Conservation (phyloP, 108 stramenopile species). For the Mediolabrus comicus region DNA sequence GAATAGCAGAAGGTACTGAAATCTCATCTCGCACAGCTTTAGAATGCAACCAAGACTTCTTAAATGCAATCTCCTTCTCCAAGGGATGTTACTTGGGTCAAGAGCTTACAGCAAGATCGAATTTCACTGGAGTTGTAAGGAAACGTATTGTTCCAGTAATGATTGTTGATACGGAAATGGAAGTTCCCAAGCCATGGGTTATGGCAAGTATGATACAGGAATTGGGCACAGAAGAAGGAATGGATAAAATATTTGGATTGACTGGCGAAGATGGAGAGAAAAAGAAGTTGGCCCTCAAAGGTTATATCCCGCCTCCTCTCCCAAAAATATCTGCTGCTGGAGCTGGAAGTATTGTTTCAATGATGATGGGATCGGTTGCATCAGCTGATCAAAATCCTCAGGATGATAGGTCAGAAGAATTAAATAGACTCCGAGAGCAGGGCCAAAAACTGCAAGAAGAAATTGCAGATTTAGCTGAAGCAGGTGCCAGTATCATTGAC, state of each 20-base stretch:
- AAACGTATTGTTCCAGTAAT: slow-evolving; percentile 91
- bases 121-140: slow-evolving; percentile 90
- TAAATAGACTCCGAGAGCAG: slow-evolving; percentile 37
- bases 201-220: slow-evolving; percentile 70
- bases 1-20: slow-evolving; percentile 88
- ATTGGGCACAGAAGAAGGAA: slow-evolving; percentile 31
- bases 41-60: slow-evolving; percentile 92
- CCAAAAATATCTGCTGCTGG: slow-evolving; percentile 71
- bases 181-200: slow-evolving; percentile 77
- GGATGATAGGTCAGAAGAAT: slow-evolving; percentile 30
- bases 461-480: slow-evolving; percentile 29
- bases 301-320: slow-evolving; percentile 51
- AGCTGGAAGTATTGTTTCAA: slow-evolving; percentile 67
- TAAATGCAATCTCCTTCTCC: slow-evolving; percentile 86
- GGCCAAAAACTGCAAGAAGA: slow-evolving; percentile 48
- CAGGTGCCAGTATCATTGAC: slow-evolving; percentile 72
- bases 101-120: slow-evolving; percentile 94
- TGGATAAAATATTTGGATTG: slow-evolving; percentile 39
- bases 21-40: slow-evolving; percentile 75
- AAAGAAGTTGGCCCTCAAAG: slow-evolving; percentile 18
- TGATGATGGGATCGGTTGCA: slow-evolving; percentile 62
- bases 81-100: slow-evolving; percentile 99
- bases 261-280: slow-evolving; percentile 13
- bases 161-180: slow-evolving; percentile 65
- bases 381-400: slow-evolving; percentile 11